These are phyloP conservation scores for Beta vulgaris DNA, from an alignment of 148 eudicot genomes.

Conservation along the genomic window DNA sequence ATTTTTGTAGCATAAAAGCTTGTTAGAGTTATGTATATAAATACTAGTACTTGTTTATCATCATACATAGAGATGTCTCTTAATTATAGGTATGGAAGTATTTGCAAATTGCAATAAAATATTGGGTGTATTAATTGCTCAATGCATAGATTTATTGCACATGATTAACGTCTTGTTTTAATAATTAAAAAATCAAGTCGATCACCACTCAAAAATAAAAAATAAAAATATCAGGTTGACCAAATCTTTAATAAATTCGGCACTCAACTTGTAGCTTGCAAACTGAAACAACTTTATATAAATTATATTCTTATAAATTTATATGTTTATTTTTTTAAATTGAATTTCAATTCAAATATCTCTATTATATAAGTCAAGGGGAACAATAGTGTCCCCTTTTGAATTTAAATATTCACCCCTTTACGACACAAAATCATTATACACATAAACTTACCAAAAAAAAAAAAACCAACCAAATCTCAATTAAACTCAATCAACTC, in stretches of 20 bases:
- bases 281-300: not conserved
- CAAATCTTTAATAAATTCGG: not conserved
- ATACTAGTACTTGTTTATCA: too few relatives aligned
- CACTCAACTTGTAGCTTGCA: conserved; percentile 8
- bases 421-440: too few relatives aligned
- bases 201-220: too few relatives aligned
- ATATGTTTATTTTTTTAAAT: not conserved
- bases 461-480: conserved; percentile 14
- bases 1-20: not conserved
- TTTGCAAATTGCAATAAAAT: not conserved
- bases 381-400: too few relatives aligned
- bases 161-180: too few relatives aligned
- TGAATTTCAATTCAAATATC: conserved; percentile 1
- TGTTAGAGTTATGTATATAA: not conserved
- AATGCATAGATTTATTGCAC: not conserved
- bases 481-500: not conserved
- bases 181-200: too few relatives aligned
- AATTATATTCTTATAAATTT: not conserved
- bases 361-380: too few relatives aligned
- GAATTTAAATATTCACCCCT: too few relatives aligned
- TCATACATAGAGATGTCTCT: not conserved
- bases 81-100: not conserved
- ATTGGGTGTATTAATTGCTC: not conserved
- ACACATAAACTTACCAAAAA: too few relatives aligned
- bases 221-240: not conserved